Evolutionary conservation across 139 green algal genomes (phyloP), one percentile per base, ranked within the genome.

Genomic region (Picochlorum sp.): DNA sequence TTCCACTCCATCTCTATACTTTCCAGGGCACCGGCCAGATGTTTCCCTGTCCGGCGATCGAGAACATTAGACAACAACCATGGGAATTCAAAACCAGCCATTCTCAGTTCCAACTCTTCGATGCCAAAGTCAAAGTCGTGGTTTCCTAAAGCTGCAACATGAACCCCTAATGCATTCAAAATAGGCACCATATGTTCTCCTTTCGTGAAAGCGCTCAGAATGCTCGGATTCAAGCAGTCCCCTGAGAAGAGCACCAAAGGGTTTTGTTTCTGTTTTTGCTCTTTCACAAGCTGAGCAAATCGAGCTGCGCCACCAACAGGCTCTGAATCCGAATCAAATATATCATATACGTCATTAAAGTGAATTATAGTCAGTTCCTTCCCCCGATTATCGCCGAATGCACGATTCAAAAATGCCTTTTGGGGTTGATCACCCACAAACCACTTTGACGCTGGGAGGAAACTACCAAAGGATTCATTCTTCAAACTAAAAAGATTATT

Each of bases 21-120:
- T 29, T 58, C 39, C 0, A 63, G 22, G 7, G 56, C 59, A 13
- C 66, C 71, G 7, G 33, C 75, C 12, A 83, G 62, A 14, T 70
- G 16, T 63, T 58, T 39, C 64, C 67, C 64, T 53, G 81, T 89
- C 0, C 50, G 22, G 3, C 35, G 45, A 26, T 88, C 79, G 35
- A 85, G 59, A 28, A 91, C 75, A 65, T 92, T 92, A 14, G 63
- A 66, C 54, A 92, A 78, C 25, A 92, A 71, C 84, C 84, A 92
- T 2, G 80, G 81, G 59, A 92, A 92, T 28, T 72, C 69, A 53
- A 75, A 89, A 29, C 66, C 26, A 1, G 16, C 30, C 33, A 73
- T 58, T 12, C 88, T 77, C 24, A 32, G 29, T 36, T 67, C 29
- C n/a, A 87, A 44, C 14, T 76, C 63, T 9, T 74, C 58, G 1